Conservation (phyloP, 176 grass and related monocot species). For the Pontederia crassipes region DNA sequence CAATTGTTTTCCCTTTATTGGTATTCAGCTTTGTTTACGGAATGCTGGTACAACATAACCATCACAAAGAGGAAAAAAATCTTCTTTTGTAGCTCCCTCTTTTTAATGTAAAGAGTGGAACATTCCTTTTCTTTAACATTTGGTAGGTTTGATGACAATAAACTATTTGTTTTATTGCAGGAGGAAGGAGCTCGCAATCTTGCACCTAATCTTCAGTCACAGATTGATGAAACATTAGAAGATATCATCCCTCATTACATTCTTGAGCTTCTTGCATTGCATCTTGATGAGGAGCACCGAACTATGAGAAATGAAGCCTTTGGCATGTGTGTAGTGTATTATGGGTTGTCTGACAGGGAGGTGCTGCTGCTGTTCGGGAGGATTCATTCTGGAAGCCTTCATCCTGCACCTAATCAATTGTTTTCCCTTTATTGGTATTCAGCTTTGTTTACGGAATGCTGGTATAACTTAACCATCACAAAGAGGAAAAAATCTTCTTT, state of each 20-base stretch:
- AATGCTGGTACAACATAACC: conserved; percentile 18
- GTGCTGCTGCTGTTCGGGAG: conserved; percentile 67
- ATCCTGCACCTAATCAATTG: no score
- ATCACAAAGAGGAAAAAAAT: neutral
- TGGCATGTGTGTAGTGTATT: conserved; percentile 64
- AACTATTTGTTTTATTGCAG: conserved; percentile 17
- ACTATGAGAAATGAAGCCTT: conserved; percentile 69
- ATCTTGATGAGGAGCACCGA: conserved; percentile 46
- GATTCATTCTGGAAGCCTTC: conserved; percentile 80
- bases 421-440: no score
- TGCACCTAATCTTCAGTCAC: conserved; percentile 59
- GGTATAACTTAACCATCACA: conserved; percentile 11
- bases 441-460: conserved; percentile 1
- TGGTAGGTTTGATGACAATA: neutral
- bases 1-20: no score
- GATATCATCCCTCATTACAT: conserved; percentile 82
- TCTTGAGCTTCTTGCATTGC: conserved; percentile 79
- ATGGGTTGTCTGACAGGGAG: conserved; percentile 69
- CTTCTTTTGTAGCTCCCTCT: no score
- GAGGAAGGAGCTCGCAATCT: conserved; percentile 96
- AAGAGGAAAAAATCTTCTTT: neutral
- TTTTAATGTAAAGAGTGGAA: no score
- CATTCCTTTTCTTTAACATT: no score
- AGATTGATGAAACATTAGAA: conserved; percentile 93
- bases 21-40: neutral